These are phyloP conservation scores for Eimeria praecox DNA, from an alignment of 169 alveolate genomes.

Conservation along the genomic window DNA sequence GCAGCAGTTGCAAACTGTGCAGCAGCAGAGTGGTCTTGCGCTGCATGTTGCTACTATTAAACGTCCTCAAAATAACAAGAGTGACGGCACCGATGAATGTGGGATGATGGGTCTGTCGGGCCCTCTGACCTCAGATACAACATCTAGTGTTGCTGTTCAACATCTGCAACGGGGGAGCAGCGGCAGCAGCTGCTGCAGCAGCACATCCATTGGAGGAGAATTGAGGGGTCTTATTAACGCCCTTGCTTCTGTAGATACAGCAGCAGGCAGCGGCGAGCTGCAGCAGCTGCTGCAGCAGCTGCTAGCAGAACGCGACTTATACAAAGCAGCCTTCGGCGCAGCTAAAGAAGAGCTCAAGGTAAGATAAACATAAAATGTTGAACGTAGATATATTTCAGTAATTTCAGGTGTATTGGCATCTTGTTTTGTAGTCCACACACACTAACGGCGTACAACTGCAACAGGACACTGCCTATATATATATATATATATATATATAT, in stretches of 20 bases:
- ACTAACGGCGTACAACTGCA: too few relatives aligned
- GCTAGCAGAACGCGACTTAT: constrained; percentile 74
- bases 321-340: constrained; percentile 80
- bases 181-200: constrained; percentile 76
- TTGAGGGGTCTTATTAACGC: constrained; percentile 70
- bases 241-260: constrained; percentile 44
- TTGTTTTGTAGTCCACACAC: too few relatives aligned
- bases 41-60: neutral
- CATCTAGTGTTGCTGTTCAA: constrained; percentile 35
- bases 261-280: constrained; percentile 58
- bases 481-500: too few relatives aligned
- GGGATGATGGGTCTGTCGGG: constrained; percentile 13
- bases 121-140: constrained; percentile 1
- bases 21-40: constrained; percentile 2
- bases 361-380: neutral
- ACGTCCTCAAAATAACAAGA: neutral
- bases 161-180: constrained; percentile 53
- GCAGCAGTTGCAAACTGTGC: constrained; percentile 18
- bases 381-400: too few relatives aligned
- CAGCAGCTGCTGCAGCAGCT: constrained; percentile 74
- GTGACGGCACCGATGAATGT: neutral
- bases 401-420: too few relatives aligned
- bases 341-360: constrained; percentile 76
- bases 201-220: constrained; percentile 72
- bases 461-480: too few relatives aligned